phyloP scores from a whole-genome alignment of 139 green algal genomes.

The Gonium pectorale region DNA sequence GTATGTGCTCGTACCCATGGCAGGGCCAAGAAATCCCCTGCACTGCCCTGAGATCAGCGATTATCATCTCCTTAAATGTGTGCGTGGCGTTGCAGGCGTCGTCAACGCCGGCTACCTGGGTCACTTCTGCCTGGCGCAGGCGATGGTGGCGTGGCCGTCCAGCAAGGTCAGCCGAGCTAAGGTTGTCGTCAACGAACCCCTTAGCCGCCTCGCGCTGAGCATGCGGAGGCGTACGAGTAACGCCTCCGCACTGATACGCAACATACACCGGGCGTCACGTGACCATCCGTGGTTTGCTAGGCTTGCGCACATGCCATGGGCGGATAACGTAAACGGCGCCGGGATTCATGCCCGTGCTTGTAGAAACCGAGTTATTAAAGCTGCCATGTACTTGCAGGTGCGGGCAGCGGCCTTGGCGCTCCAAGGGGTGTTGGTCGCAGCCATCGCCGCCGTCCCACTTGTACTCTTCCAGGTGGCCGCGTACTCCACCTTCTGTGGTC shows the following conservation, averaged over 20 bases:
- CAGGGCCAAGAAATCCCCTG: background rate
- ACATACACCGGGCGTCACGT: too few species aligned
- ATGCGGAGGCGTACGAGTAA: too few species aligned
- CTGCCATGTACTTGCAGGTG: background rate
- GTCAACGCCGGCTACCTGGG: constrained; percentile 68
- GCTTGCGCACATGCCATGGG: too few species aligned
- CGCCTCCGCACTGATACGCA: too few species aligned
- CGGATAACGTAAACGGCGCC: too few species aligned
- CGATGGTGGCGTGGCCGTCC: constrained; percentile 4
- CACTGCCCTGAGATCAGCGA: too few species aligned
- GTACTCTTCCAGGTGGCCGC: background rate
- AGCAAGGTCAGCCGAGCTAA: background rate
- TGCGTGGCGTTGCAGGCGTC: constrained; percentile 48
- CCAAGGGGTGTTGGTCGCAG: background rate
- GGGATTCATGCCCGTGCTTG: too few species aligned
- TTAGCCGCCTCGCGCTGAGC: too few species aligned
- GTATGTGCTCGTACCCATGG: background rate
- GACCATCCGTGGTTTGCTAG: too few species aligned
- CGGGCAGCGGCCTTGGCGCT: background rate
- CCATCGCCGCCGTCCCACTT: background rate
- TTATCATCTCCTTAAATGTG: too few species aligned
- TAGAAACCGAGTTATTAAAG: too few species aligned
- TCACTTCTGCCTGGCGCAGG: constrained; percentile 41
- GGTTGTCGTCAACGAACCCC: too few species aligned
- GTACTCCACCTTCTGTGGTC: background rate